phyloP scores from a whole-genome alignment of 75 land plant species.

The Picea sitchensis region DNA sequence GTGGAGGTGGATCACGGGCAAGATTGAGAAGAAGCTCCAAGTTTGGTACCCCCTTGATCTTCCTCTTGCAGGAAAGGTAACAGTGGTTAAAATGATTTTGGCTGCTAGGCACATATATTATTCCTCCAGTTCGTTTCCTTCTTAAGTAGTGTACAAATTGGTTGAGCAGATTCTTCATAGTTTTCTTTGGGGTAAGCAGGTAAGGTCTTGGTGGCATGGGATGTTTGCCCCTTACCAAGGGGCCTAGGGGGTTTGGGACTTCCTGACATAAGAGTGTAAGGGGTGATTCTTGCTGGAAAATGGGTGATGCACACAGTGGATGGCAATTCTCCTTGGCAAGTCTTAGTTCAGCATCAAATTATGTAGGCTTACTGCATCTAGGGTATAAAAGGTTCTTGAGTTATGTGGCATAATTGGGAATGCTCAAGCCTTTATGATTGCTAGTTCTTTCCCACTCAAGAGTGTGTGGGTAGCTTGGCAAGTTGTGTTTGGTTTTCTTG shows the following conservation, averaged over 20 bases:
- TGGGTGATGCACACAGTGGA: background rate
- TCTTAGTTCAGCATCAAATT: background rate
- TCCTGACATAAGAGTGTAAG: background rate
- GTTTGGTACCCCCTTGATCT: background rate
- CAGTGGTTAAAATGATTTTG: background rate
- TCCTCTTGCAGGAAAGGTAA: background rate
- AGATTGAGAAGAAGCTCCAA: background rate
- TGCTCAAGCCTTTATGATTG: background rate
- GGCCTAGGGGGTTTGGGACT: background rate
- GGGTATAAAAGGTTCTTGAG: background rate
- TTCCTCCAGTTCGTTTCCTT: background rate
- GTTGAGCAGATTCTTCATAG: background rate
- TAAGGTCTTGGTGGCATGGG: background rate
- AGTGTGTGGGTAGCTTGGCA: background rate
- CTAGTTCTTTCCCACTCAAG: background rate
- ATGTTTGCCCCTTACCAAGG: background rate
- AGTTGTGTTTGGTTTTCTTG: background rate
- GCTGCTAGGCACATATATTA: background rate
- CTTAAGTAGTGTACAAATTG: background rate
- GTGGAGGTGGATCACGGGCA: background rate
- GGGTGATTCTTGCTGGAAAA: background rate
- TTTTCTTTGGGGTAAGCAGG: background rate
- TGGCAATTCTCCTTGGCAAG: background rate
- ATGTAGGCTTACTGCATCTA: background rate
- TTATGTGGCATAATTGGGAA: background rate